These are phyloP conservation scores for Pseudonitzschia pungens DNA, from an alignment of 108 stramenopile species.

Conservation along the genomic window DNA sequence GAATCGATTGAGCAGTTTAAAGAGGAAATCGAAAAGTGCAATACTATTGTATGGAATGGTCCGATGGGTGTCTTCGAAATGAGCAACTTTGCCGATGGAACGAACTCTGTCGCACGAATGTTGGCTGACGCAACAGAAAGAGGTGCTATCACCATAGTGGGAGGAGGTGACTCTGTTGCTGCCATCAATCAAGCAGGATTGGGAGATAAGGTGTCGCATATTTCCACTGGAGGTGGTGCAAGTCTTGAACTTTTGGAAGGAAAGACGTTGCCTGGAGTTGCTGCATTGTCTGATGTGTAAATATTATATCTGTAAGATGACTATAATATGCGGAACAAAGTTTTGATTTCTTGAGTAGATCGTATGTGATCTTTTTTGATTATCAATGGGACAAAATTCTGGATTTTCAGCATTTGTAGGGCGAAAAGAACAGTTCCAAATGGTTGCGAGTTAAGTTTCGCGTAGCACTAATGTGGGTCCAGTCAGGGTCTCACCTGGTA, in stretches of 20 bases:
- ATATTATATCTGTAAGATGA: too few species aligned
- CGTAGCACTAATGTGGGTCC: too few species aligned
- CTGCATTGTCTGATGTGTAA: conserved; percentile 82
- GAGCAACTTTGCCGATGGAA: conserved; percentile 89
- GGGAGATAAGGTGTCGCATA: conserved; percentile 91
- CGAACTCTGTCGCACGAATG: conserved; percentile 83
- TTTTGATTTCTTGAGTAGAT: too few species aligned
- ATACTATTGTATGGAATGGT: conserved; percentile 97
- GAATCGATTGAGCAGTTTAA: conserved; percentile 82
- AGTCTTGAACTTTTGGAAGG: conserved; percentile 97
- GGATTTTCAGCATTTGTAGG: too few species aligned
- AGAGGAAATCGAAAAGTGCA: conserved; percentile 72
- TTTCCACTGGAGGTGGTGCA: conserved; percentile 96
- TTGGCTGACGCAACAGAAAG: conserved; percentile 89
- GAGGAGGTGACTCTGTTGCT: conserved; percentile 97
- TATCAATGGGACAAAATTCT: too few species aligned
- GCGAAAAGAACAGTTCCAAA: too few species aligned
- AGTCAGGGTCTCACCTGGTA: too few species aligned
- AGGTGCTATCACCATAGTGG: conserved; percentile 94
- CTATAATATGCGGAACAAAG: too few species aligned
- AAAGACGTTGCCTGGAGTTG: conserved; percentile 93
- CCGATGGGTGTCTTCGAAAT: conserved; percentile 97
- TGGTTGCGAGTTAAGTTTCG: too few species aligned
- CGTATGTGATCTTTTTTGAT: too few species aligned
- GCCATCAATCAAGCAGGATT: conserved; percentile 92